Base-by-base conservation (phyloP, 306 rosid genomes). In the Hippophae tibetana region DNA sequence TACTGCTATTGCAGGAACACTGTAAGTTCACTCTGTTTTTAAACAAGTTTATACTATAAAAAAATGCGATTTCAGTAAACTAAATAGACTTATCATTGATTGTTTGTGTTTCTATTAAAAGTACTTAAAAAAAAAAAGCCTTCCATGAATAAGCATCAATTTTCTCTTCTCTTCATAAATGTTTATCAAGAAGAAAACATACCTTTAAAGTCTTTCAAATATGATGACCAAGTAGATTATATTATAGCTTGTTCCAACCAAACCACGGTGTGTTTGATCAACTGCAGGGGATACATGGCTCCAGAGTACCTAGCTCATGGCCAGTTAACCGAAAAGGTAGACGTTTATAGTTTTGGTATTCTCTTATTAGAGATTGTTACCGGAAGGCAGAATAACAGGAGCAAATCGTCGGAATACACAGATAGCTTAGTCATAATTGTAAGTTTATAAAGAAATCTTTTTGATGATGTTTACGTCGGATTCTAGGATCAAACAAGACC, bases 271-370 rank as follows among this genome's bases (percentile, higher is more conserved):
- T 38, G 47, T 45, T 54, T 60, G 2, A 3, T 62, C 72, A 41
- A 55, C 54, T 59, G 56, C 69, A 88, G 99, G 69, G 95, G 99
- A 47, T 85, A 92, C 47, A 88, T 92, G 89, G 95, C 99, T 74
- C 99, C 96, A 1, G 99, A 92, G 73, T 92, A 87, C 78, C 76
- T 92, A 73, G 99, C 93, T 45, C 96, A 81, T 66, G 96, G 99
- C 52, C 93, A 85, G 61, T 78, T 87, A 64, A 87, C 99, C 54
- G 99, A 87, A 49, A 92, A 88, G 63, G 95, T 72, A 6, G 99
- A 92, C 51, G 86, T 92, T 56, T 92, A 87, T 48, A 85, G 96
- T 65, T 87, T 85, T 57, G 96, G 99, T 0, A 88, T 88, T 68
- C 76, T 92, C 43, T 56, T 92, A 54, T 69, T 92, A 56, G 99